Evolutionary conservation across 2,329 filamentous ascomycete species (phyloP), one percentile per base, ranked within the genome.

Genomic region (Verticillium nonalfalfae): DNA sequence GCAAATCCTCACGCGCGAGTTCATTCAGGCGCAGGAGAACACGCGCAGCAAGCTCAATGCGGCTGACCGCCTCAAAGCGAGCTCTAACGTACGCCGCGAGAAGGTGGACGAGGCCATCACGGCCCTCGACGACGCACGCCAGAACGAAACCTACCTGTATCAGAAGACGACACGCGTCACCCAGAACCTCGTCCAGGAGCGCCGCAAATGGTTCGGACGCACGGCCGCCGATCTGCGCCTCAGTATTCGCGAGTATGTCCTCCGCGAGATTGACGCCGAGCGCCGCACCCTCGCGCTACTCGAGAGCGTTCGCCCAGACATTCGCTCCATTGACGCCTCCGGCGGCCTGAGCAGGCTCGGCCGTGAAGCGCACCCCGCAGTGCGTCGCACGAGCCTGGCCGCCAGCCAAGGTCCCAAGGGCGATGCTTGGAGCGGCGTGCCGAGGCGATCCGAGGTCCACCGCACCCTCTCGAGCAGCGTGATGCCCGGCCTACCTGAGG

Each of bases 101-200:
- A 99, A 98, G 78, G 95, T 98, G 34, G 95, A 99, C 73, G 95
- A 99, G 76, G 95, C 95, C n/a, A 96, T 99, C 70, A 84, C 87
- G 18, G 85, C 92, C 4, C 83, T 98, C 4, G 93, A 97, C 65
- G 95, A 98, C 71, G 95, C 95, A 4, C 85, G 90, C 60, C 88
- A 85, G 65, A 87, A 90, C 67, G 95, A 99, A 76, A 80, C 87
- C 14, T 90, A 93, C 69, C 85, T 99, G 31, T 85, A 86, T 63
- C 86, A 90, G 68, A 97, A 97, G 78, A 96, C 93, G 0, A 87
- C 92, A 64, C 86, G 91, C 57, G 94, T 99, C 10, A 98, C 95
- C 0, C 82, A 88, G 56, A 97, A 97, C 73, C 84, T 99, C 1
- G 83, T 97, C 1, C 85, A 90, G 61, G 95, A 99, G 76, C 92